A percentile compares a stretch with the other conserved stretches of the same genome.
Evolutionary conservation across 345 rosid species (phyloP).

Genomic region (Boechera stricta): DNA sequence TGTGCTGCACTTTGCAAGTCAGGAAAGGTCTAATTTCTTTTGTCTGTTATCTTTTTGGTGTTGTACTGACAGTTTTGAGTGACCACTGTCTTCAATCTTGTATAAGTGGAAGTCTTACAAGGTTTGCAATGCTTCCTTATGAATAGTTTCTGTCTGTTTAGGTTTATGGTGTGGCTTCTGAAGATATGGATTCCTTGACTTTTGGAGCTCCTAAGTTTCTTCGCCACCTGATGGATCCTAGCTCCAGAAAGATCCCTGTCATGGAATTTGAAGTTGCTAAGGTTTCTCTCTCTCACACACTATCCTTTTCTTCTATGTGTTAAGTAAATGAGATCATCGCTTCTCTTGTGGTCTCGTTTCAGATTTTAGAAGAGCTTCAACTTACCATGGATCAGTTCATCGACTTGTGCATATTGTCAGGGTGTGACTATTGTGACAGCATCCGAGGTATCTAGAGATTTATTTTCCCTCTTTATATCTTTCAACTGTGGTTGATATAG

Average conservation of each 20-base stretch:
- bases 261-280: constrained; percentile 89
- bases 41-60: constrained; percentile 5
- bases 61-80: neutral
- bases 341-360: constrained; percentile 38
- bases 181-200: constrained; percentile 98
- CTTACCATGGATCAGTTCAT: constrained; percentile 94
- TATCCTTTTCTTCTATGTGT: neutral
- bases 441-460: constrained; percentile 69
- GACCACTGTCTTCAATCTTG: constrained; percentile 3
- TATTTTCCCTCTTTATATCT: neutral
- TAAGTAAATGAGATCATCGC: constrained; percentile 15
- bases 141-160: constrained; percentile 38
- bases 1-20: constrained; percentile 92
- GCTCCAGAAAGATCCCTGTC: constrained; percentile 88
- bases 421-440: constrained; percentile 98
- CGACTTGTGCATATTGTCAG: constrained; percentile 94
- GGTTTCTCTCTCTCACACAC: constrained; percentile 52
- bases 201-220: constrained; percentile 96
- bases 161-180: constrained; percentile 99
- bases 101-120: constrained; percentile 9
- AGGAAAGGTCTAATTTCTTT: constrained; percentile 66
- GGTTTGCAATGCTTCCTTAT: constrained; percentile 14
- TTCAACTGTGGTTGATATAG: constrained; percentile 19
- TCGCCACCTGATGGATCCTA: constrained; percentile 97
- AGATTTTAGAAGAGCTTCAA: constrained; percentile 88